Percentiles rank a stretch among this genome's conserved stretches.
phyloP scores from a whole-genome alignment of 371 early-diverging fungal genomes.

The Massospora cicadina region DNA sequence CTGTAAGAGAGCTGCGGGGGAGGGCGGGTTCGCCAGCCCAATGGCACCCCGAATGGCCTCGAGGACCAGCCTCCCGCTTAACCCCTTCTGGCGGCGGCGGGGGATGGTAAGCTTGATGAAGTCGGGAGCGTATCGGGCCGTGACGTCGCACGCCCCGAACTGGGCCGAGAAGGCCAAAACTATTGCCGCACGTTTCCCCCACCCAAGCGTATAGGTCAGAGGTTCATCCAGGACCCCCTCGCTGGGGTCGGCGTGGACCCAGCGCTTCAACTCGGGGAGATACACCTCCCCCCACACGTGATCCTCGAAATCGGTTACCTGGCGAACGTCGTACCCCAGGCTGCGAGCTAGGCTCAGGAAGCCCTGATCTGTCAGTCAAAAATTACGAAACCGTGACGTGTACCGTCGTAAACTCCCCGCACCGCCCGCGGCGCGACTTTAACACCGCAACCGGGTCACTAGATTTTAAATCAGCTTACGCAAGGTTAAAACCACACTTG shows the following conservation, averaged over 20 bases:
- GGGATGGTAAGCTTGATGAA: background rate
- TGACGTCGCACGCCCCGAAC: background rate
- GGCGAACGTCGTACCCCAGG: background rate
- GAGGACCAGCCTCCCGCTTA: background rate
- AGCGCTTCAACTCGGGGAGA: background rate
- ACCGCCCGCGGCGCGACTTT: background rate
- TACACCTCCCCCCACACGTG: slow-evolving; percentile 3
- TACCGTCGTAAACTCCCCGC: slow-evolving; percentile 3
- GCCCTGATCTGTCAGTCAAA: background rate
- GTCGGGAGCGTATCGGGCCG: background rate
- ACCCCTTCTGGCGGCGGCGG: background rate
- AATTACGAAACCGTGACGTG: background rate
- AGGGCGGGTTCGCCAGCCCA: background rate
- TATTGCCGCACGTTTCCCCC: background rate
- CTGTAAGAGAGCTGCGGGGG: background rate
- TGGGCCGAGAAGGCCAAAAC: background rate
- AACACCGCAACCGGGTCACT: background rate
- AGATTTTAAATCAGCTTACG: background rate
- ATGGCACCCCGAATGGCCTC: background rate
- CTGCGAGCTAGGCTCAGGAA: background rate
- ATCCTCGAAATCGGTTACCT: background rate
- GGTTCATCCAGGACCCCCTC: slow-evolving; percentile 2
- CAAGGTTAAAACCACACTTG: background rate
- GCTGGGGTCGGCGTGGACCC: slow-evolving; percentile 2
- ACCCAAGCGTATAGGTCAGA: slow-evolving; percentile 1